Evolutionary conservation across 768 basidiomycete genomes (phyloP), one percentile per base, ranked within the genome.

Genomic region (Gloeopeniophorella convolvens): DNA sequence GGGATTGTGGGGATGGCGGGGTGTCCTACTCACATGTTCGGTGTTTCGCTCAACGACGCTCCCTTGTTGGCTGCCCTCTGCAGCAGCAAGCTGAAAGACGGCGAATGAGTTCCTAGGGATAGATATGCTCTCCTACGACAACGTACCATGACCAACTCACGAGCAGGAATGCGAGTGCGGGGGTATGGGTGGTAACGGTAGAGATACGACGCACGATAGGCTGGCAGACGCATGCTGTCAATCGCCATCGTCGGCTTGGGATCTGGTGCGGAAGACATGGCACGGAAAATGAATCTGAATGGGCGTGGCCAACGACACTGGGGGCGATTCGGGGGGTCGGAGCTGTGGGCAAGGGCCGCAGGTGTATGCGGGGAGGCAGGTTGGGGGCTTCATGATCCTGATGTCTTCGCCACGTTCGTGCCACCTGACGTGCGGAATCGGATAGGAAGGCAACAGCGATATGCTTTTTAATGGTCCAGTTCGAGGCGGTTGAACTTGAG

Each of bases 171-270:
- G 13, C 42, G 42, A 24, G 51, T 54, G 26, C 46, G 52, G 34
- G 55, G 55, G 7, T 56, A 56, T 18, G 51, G 55, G 23, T 54
- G 55, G 20, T 54, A 56, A 33, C 55, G 45, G 6, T 46, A 39
- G 2, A 56, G 34, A 24, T 54, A 56, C 21, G 55, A 54, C 6
- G 13, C 42, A 30, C 55, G 55, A 28, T 56, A 56, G 12, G 55
- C 45, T 4, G 51, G 55, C 18, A 56, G 18, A 21, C 55, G 55
- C 42, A 48, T 53, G 12, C 43, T 53, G 21, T 53, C 51, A 20
- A 32, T 20, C 23, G 23, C 12, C 28, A 36, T 37, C 7, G 41
- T 16, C 9, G 47, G 24, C 34, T 27, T 26, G n/a, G 51, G 21
- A 42, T 18, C 39, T 37, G 35, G 10, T 16, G 41, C 23, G 11